phyloP scores from a whole-genome alignment of 805 yeast species.

The Myxozyma melibiosi region DNA sequence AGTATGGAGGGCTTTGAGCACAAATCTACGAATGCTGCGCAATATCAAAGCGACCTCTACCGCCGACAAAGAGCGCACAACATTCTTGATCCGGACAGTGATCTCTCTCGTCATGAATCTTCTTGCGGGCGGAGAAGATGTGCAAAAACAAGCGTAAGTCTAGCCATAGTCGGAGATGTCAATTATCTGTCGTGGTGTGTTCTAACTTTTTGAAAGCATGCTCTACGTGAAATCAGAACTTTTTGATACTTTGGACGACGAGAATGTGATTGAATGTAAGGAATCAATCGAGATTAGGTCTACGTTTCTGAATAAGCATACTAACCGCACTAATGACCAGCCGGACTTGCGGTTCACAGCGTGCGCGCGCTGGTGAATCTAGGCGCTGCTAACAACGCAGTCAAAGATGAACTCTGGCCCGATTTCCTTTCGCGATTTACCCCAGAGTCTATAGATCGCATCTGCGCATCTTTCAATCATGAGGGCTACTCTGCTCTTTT shows the following conservation, averaged over 20 bases:
- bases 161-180: background rate
- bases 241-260: constrained; percentile 6
- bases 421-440: constrained; percentile 9
- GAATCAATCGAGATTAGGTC: background rate
- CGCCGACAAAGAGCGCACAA: background rate
- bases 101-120: constrained; percentile 21
- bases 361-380: constrained; percentile 22
- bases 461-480: constrained; percentile 6
- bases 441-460: background rate
- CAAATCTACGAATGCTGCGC: background rate
- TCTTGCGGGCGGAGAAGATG: constrained; percentile 19
- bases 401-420: constrained; percentile 8
- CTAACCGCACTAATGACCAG: background rate
- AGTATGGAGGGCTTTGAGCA: constrained; percentile 2
- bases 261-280: constrained; percentile 3
- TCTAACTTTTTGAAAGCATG: background rate
- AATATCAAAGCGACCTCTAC: background rate
- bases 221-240: constrained; percentile 2
- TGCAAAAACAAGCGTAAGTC: constrained; percentile 17
- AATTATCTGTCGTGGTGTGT: no score
- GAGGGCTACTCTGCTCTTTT: constrained; percentile 17
- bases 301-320: background rate
- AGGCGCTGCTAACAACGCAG: constrained; percentile 16
- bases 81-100: background rate
- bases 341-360: background rate